These are phyloP conservation scores for Colletotrichum gloeosporioides DNA, from an alignment of 2,329 filamentous ascomycete species.

Conservation along the genomic window DNA sequence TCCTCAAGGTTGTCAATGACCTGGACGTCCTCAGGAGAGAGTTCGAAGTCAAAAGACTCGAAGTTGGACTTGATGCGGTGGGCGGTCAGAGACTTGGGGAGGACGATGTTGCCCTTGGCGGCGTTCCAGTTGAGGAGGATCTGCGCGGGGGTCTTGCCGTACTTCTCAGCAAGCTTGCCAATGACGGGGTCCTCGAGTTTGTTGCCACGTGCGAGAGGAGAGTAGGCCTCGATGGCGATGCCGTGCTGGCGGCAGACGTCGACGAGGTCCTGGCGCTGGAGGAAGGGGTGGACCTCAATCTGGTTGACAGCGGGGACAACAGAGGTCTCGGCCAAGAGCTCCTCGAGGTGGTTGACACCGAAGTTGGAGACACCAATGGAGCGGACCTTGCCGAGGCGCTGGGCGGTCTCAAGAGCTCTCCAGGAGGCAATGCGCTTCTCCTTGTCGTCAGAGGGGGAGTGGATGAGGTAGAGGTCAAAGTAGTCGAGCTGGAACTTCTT, in stretches of 20 bases:
- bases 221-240: constrained; percentile 49
- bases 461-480: constrained; percentile 57
- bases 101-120: constrained; percentile 61
- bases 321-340: constrained; percentile 42
- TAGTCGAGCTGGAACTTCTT: constrained; percentile 52
- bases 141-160: constrained; percentile 61
- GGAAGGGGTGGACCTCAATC: constrained; percentile 67
- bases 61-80: constrained; percentile 67
- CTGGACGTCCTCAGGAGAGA: constrained; percentile 54
- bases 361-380: constrained; percentile 49
- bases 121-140: constrained; percentile 65
- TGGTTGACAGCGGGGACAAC: constrained; percentile 62
- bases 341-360: constrained; percentile 34
- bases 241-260: constrained; percentile 73
- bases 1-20: constrained; percentile 37
- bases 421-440: constrained; percentile 66
- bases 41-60: constrained; percentile 66
- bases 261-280: constrained; percentile 46
- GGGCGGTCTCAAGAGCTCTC: constrained; percentile 24
- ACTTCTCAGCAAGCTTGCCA: constrained; percentile 58
- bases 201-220: constrained; percentile 54
- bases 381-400: constrained; percentile 45
- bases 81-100: constrained; percentile 68
- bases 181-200: constrained; percentile 56
- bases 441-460: constrained; percentile 68